Conservation (phyloP, 2,329 filamentous ascomycete genomes). For the Camillea tinctor region DNA sequence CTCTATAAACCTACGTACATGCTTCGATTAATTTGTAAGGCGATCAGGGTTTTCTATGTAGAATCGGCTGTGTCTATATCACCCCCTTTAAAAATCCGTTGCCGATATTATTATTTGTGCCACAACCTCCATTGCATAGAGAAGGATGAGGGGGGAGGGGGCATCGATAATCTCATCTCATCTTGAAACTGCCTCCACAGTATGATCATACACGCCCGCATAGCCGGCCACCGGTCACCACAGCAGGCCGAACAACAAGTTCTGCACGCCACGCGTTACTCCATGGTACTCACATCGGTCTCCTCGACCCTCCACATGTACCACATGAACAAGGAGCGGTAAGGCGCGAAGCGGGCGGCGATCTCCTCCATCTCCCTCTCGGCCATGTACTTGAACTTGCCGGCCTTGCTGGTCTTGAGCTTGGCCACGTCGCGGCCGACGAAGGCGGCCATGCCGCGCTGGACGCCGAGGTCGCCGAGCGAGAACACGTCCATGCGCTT, state of each 20-base stretch:
- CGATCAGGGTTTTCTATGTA: too few species aligned
- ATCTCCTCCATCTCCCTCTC: constrained; percentile 89
- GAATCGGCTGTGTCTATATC: neutral
- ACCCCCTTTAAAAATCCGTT: neutral
- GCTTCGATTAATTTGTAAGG: too few species aligned
- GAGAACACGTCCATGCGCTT: constrained; percentile 94
- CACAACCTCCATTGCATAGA: neutral
- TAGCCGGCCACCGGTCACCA: neutral
- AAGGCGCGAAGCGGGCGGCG: constrained; percentile 78
- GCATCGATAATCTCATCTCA: too few species aligned
- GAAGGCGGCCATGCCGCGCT: constrained; percentile 90
- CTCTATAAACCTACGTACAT: too few species aligned
- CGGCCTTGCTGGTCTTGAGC: constrained; percentile 67
- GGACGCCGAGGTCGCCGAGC: constrained; percentile 87
- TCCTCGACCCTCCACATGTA: constrained; percentile 92
- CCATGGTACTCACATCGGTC: constrained; percentile 67
- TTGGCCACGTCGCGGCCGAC: constrained; percentile 79
- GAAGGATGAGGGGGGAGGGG: too few species aligned
- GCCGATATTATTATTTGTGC: neutral
- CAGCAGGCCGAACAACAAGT: neutral
- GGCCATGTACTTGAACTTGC: constrained; percentile 98
- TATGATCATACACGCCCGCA: neutral
- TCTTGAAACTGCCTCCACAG: neutral
- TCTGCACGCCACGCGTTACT: constrained; percentile 30
- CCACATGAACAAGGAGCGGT: constrained; percentile 95